Conservation (phyloP, 257 asterid species). For the Solanum gandarillasii region DNA sequence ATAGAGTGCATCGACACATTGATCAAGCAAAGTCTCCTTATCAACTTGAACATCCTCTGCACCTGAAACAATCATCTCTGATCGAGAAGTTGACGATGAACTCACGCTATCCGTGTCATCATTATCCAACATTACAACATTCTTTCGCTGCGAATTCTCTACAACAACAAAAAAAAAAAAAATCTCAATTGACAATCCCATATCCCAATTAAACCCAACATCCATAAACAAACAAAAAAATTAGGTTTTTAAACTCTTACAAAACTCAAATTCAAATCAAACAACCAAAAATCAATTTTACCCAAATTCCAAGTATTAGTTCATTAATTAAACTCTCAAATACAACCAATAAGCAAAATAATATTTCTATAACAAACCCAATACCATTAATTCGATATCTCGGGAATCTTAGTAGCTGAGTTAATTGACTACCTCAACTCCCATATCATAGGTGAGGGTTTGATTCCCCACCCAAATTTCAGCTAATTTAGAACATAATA, state of each 20-base stretch:
- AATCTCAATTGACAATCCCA: neutral
- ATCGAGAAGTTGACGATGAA: constrained; percentile 44
- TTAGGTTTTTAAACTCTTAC: neutral
- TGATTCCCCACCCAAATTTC: neutral
- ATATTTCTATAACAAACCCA: neutral
- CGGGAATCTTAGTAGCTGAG: neutral
- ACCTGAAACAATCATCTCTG: constrained; percentile 30
- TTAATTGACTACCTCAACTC: neutral
- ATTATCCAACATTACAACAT: constrained; percentile 61
- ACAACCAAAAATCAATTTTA: neutral
- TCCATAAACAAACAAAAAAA: neutral
- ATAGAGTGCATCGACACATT: constrained; percentile 56
- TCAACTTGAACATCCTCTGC: constrained; percentile 49
- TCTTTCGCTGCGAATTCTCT: constrained; percentile 72
- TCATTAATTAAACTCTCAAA: neutral
- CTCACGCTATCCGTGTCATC: constrained; percentile 69
- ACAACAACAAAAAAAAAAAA: neutral
- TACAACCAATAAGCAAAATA: neutral
- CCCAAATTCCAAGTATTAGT: neutral
- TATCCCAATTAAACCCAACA: neutral
- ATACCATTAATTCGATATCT: neutral
- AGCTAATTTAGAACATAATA: neutral
- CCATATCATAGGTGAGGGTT: neutral
- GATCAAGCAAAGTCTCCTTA: constrained; percentile 61
- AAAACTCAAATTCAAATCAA: neutral